Percentiles rank a stretch among this genome's conserved stretches.
Conservation (phyloP, 192 early-diverging fungal genomes). For the Chytriomyces sp. region DNA sequence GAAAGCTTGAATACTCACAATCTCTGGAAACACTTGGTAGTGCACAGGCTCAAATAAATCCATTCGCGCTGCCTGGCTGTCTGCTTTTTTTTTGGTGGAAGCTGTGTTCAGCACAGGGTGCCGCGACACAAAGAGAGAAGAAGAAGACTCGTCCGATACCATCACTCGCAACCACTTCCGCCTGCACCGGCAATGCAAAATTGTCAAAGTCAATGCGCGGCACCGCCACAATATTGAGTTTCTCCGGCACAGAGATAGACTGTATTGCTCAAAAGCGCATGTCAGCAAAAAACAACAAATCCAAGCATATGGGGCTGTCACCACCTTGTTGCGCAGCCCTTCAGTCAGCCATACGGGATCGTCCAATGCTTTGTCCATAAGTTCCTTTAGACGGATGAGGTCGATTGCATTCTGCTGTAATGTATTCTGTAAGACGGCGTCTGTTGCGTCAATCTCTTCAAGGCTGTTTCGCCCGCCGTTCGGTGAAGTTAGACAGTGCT, state of each 20-base stretch:
- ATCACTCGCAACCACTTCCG: no score
- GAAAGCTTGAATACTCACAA: not conserved
- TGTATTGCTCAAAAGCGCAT: not conserved
- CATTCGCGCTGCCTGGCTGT: not conserved
- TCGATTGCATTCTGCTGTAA: constrained; percentile 11
- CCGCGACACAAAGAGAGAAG: no score
- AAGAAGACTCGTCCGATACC: no score
- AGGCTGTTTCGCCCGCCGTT: not conserved
- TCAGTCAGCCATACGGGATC: not conserved
- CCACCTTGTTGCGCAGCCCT: not conserved
- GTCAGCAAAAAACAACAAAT: not conserved
- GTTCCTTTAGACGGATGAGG: not conserved
- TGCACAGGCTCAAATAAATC: constrained; percentile 18
- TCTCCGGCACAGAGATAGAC: not conserved
- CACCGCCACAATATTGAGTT: constrained; percentile 5
- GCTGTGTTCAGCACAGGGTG: no score
- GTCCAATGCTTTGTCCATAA: not conserved
- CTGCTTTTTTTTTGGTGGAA: no score
- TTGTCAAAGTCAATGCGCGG: not conserved
- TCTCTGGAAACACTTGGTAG: not conserved
- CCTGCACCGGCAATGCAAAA: no score
- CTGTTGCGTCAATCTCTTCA: not conserved
- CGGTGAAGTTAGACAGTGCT: no score
- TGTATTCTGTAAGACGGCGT: constrained; percentile 1
- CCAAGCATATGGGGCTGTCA: not conserved